phyloP scores from a whole-genome alignment of 768 basidiomycete species.

The Daedaleopsis sinensis region DNA sequence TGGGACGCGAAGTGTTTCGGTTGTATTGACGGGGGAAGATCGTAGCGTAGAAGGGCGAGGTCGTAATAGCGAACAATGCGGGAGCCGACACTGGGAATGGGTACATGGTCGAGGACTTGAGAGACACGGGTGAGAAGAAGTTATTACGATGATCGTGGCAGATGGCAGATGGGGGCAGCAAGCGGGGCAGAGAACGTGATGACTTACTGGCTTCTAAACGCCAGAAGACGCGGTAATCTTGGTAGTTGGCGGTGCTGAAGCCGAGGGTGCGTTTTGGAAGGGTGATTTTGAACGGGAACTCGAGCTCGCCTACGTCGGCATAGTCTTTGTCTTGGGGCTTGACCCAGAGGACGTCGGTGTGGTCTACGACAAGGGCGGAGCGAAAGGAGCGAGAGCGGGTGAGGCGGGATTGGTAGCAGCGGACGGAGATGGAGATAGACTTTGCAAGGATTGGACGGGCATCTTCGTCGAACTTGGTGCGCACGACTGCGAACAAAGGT shows the following conservation, averaged over 20 bases:
- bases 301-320: conserved; percentile 63
- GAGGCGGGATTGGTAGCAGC: conserved; percentile 81
- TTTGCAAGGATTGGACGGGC: conserved; percentile 66
- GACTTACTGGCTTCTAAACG: conserved; percentile 77
- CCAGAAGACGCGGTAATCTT: conserved; percentile 82
- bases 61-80: conserved; percentile 74
- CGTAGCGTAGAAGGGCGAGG: conserved; percentile 71
- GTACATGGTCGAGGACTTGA: conserved; percentile 68
- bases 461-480: conserved; percentile 73
- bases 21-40: conserved; percentile 45
- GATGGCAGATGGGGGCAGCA: conserved; percentile 25
- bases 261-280: conserved; percentile 65
- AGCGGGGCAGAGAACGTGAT: conserved; percentile 8
- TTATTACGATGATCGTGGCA: conserved; percentile 6
- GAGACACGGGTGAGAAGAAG: conserved; percentile 12
- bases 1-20: conserved; percentile 34
- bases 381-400: conserved; percentile 54
- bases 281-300: conserved; percentile 71
- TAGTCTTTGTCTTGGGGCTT: conserved; percentile 60
- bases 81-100: conserved; percentile 65
- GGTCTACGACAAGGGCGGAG: conserved; percentile 70
- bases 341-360: conserved; percentile 68
- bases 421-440: conserved; percentile 71
- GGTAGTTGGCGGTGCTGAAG: conserved; percentile 71
- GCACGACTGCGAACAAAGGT: conserved; percentile 52